phyloP scores from a whole-genome alignment of 2,329 filamentous ascomycete species.

The Colletotrichum echinochloae region DNA sequence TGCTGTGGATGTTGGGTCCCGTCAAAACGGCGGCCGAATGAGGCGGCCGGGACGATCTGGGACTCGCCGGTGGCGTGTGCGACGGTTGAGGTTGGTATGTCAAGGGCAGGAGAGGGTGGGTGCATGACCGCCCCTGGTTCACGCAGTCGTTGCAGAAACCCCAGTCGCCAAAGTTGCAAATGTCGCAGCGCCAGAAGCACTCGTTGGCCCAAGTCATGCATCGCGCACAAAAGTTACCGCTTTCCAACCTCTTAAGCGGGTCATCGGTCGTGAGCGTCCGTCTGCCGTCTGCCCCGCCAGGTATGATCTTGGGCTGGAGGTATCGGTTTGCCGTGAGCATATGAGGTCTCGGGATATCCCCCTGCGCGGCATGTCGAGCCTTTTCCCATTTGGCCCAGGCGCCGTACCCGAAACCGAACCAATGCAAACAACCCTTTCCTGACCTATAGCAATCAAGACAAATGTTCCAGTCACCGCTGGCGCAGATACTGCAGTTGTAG shows the following conservation, averaged over 20 bases:
- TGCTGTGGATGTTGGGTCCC: constrained; percentile 58
- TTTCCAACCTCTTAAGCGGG: constrained; percentile 75
- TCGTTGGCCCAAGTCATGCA: constrained; percentile 81
- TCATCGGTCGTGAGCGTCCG: constrained; percentile 74
- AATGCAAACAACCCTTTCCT: constrained; percentile 83
- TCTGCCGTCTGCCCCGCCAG: constrained; percentile 66
- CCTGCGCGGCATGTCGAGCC: constrained; percentile 54
- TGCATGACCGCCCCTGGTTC: constrained; percentile 83
- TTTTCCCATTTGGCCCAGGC: constrained; percentile 77
- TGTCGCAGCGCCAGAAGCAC: constrained; percentile 90
- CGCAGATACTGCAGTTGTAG: constrained; percentile 82
- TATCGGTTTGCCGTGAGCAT: constrained; percentile 70
- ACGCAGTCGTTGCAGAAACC: constrained; percentile 92
- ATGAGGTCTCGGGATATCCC: constrained; percentile 63
- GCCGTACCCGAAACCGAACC: constrained; percentile 86
- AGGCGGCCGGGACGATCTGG: constrained; percentile 58
- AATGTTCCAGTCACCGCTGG: constrained; percentile 78
- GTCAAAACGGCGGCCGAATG: constrained; percentile 61
- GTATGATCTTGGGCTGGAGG: constrained; percentile 59
- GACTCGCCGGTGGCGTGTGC: constrained; percentile 53
- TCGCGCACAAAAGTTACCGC: constrained; percentile 85
- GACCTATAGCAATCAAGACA: constrained; percentile 84
- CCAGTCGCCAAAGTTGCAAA: constrained; percentile 94
- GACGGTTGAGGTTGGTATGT: constrained; percentile 65
- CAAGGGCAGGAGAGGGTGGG: constrained; percentile 83